Base-by-base conservation (phyloP, 371 early-diverging fungal species). In the Syncephalis plumigaleata region DNA sequence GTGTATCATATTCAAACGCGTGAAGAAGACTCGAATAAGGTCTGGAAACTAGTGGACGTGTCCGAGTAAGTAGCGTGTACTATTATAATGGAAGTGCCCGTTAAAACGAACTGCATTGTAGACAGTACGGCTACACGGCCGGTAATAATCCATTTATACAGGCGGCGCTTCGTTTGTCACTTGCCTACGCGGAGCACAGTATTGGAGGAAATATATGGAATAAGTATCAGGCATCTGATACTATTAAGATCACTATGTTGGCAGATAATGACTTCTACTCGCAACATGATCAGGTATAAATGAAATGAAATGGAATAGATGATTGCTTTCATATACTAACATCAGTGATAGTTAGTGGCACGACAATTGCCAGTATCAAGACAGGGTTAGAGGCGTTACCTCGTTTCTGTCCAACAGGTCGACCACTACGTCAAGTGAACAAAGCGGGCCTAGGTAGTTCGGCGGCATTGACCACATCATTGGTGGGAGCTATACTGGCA, bases 381-480 rank as follows among this genome's bases (percentile, higher is more conserved):
- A 15, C n/a, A n/a, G 42, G n/a, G 9, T 25, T 21, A 20, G 2
- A 15, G 25, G 5, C 60, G 7, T 65, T 91, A 15, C 72, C 79
- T 9, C 70, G 75, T 21, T 88, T 85, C 57, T 70, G 76, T 46
- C 54, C 67, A 20, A 81, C 86, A 0, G 68, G 72, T 43, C 69
- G 74, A 3, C 75, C 77, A 0, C 59, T 96, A n/a, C 53, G 59
- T 13, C 55, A 77, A 4, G 97, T 93, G 11, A 71, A 83, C 59
- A 97, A 97, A 62, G 94, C 95, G 9, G 97, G 97, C 3, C 71
- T 97, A 9, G 97, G 97, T 9, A 87, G 87, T 39, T 91, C 91
- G 3, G 95, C 97, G 5, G 87, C 92, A 9, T 64, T 97, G 62
- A 87, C 85, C 36, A 84, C 93, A 0, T 85, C 90, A 0, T 65